phyloP scores from a whole-genome alignment of 2,329 filamentous ascomycete species.

The Colletotrichum sp. region DNA sequence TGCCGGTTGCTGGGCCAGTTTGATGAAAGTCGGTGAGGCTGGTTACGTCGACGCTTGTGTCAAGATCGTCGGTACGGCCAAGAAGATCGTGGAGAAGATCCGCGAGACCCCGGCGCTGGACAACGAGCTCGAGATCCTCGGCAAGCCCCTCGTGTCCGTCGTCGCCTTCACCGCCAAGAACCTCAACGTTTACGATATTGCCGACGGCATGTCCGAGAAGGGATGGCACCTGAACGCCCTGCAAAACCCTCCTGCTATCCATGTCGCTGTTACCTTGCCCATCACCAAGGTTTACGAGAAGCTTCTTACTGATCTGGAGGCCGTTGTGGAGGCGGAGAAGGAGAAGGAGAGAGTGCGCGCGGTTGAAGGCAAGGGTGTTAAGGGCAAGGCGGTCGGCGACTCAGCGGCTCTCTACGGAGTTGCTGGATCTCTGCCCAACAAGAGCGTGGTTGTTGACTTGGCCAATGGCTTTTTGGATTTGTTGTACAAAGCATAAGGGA shows the following conservation, averaged over 20 bases:
- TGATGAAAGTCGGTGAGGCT: slow-evolving; percentile 86
- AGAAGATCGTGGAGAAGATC: slow-evolving; percentile 81
- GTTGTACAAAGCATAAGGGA: slow-evolving; percentile 80
- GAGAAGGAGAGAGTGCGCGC: slow-evolving; percentile 79
- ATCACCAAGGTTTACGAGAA: slow-evolving; percentile 82
- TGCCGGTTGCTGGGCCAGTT: slow-evolving; percentile 91
- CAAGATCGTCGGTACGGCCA: slow-evolving; percentile 85
- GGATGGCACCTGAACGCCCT: slow-evolving; percentile 98
- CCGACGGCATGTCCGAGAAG: slow-evolving; percentile 81
- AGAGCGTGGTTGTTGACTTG: slow-evolving; percentile 90
- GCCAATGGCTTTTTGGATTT: slow-evolving; percentile 92
- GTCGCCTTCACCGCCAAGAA: slow-evolving; percentile 84
- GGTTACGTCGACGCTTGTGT: slow-evolving; percentile 89
- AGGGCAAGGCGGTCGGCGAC: slow-evolving; percentile 76
- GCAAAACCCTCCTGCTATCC: slow-evolving; percentile 89
- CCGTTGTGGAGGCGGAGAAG: slow-evolving; percentile 72
- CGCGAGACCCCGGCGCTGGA: slow-evolving; percentile 70
- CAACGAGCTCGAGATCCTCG: slow-evolving; percentile 79
- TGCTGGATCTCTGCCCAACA: slow-evolving; percentile 92
- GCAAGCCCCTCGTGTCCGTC: slow-evolving; percentile 86
- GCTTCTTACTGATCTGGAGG: slow-evolving; percentile 75
- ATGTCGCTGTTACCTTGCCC: slow-evolving; percentile 91
- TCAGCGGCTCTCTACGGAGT: slow-evolving; percentile 92
- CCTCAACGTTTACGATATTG: slow-evolving; percentile 94
- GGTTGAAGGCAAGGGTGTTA: slow-evolving; percentile 69